A percentile compares a stretch with the other conserved stretches of the same genome.
Conservation (phyloP, 148 eudicot species). For the Pharnaceum exiguum region DNA sequence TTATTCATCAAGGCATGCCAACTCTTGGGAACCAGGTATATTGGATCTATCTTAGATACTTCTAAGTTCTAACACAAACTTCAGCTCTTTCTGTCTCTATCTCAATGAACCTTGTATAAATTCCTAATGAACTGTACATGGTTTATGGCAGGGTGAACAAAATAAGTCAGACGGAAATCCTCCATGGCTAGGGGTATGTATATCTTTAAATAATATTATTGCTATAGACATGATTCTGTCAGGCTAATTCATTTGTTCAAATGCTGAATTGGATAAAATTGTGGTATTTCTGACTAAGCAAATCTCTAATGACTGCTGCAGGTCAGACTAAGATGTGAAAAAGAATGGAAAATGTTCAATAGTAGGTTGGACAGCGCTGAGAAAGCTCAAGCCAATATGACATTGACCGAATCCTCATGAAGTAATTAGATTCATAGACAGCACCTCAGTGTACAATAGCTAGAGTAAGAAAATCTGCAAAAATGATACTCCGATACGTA, state of each 20-base stretch:
- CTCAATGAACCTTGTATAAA: not conserved
- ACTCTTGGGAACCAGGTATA: slow-evolving; percentile 78
- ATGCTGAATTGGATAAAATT: too few species aligned
- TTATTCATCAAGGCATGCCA: slow-evolving; percentile 68
- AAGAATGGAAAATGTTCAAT: slow-evolving; percentile 33
- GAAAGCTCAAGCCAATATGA: slow-evolving; percentile 9
- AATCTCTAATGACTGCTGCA: not conserved
- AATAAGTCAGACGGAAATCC: slow-evolving; percentile 6
- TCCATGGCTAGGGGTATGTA: slow-evolving; percentile 37
- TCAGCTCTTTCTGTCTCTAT: not conserved
- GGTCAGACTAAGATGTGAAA: slow-evolving; percentile 24
- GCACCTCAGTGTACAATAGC: not conserved
- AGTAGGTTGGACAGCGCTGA: slow-evolving; percentile 20
- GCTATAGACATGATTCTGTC: not conserved
- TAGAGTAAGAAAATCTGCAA: not conserved
- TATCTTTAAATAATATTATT: not conserved
- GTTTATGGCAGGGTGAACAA: slow-evolving; percentile 24
- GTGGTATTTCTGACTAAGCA: not conserved
- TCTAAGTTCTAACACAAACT: too few species aligned
- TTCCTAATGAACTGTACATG: not conserved
- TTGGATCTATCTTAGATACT: not conserved
- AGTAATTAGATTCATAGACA: not conserved
- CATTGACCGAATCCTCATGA: not conserved
- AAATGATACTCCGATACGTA: not conserved
- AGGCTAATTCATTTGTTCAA: too few species aligned